Percentiles rank a stretch among this genome's conserved stretches.
Evolutionary conservation across 768 basidiomycete species (phyloP).

Genomic region (Pleurotus citrinopileatus): DNA sequence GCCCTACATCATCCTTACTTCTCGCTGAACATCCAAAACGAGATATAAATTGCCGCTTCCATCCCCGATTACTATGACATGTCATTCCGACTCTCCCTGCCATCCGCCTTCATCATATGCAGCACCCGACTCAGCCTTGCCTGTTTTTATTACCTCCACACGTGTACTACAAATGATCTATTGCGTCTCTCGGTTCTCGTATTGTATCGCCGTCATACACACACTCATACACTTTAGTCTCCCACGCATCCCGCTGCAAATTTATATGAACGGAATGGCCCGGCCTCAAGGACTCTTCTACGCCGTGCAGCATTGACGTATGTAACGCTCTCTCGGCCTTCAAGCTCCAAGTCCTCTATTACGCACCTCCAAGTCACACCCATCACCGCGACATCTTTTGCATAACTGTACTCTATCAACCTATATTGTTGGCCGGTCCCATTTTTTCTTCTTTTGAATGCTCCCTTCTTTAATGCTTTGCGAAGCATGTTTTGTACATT

Average conservation of each 20-base stretch:
- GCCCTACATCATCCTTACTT: constrained; percentile 91
- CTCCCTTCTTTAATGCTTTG: too few relatives aligned
- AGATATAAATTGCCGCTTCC: constrained; percentile 45
- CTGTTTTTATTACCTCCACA: constrained; percentile 11
- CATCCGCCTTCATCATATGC: constrained; percentile 1
- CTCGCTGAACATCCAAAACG: constrained; percentile 60
- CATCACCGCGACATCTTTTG: background rate
- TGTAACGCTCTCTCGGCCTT: background rate
- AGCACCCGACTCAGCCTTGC: constrained; percentile 1
- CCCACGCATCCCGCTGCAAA: background rate
- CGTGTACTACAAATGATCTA: constrained; percentile 10
- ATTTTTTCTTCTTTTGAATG: background rate
- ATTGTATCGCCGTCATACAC: constrained; percentile 7
- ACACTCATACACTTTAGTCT: background rate
- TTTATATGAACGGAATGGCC: background rate
- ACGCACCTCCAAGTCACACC: background rate
- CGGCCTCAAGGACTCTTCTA: background rate
- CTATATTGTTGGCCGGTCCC: background rate
- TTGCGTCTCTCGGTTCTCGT: constrained; percentile 1
- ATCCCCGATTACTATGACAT: background rate
- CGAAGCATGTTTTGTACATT: background rate
- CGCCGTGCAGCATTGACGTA: constrained; percentile 7
- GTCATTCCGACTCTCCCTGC: background rate
- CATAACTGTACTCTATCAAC: constrained; percentile 5
- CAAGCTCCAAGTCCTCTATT: background rate